phyloP scores from a whole-genome alignment of 2,329 filamentous ascomycete species.

The Pseudocercospora eumusae region DNA sequence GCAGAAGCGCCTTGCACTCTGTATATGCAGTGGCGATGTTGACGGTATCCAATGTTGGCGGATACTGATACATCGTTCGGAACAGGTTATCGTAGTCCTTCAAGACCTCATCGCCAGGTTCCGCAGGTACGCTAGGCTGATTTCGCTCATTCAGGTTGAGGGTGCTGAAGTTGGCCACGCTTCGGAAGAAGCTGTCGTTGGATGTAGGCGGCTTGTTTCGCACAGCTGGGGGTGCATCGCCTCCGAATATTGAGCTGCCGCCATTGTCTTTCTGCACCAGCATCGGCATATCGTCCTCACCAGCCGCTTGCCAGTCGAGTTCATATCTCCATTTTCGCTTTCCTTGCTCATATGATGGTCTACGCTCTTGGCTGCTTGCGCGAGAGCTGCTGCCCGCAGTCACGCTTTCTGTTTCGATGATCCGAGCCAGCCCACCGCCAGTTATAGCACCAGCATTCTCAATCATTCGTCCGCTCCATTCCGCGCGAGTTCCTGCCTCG shows the following conservation, averaged over 20 bases:
- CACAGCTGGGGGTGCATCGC: slow-evolving; percentile 49
- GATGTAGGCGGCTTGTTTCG: slow-evolving; percentile 66
- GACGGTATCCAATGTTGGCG: slow-evolving; percentile 75
- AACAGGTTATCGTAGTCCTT: slow-evolving; percentile 96
- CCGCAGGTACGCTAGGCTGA: slow-evolving; percentile 47
- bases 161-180: slow-evolving; percentile 75
- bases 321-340: slow-evolving; percentile 81
- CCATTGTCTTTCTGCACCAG: slow-evolving; percentile 73
- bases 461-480: slow-evolving; percentile 34
- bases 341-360: slow-evolving; percentile 39
- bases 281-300: slow-evolving; percentile 72
- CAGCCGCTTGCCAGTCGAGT: slow-evolving; percentile 70
- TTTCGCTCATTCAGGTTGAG: slow-evolving; percentile 51
- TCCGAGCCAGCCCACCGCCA: slow-evolving; percentile 28
- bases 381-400: slow-evolving; percentile 39
- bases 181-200: slow-evolving; percentile 76
- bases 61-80: slow-evolving; percentile 92
- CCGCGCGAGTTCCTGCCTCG: slow-evolving; percentile 60
- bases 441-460: slow-evolving; percentile 16
- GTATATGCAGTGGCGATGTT: slow-evolving; percentile 92
- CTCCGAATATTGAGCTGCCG: slow-evolving; percentile 35
- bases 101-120: slow-evolving; percentile 69
- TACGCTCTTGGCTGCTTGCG: slow-evolving; percentile 44
- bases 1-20: slow-evolving; percentile 86
- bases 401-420: slow-evolving; percentile 34